Evolutionary conservation across 2,329 filamentous ascomycete species (phyloP), one percentile per base, ranked within the genome.

Genomic region (Ampelomyces quisqualis): DNA sequence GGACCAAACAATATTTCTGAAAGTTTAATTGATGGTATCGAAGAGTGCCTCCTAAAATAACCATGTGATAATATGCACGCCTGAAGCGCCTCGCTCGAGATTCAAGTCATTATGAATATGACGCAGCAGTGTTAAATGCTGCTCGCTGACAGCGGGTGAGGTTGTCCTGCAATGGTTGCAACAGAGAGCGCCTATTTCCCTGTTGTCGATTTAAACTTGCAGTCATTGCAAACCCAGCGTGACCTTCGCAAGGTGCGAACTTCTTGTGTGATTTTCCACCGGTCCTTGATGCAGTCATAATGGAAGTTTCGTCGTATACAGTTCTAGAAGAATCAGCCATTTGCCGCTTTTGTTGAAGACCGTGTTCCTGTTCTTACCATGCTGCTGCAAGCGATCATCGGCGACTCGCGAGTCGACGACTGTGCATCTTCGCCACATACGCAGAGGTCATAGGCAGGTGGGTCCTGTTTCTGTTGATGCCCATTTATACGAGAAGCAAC

Each of bases 251-350:
- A 20, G 18, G 29, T 18, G 1, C 38, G 34, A 15, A 15, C 9
- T 2, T 11, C 21, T 8, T 13, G 21, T 10, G 30, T 10, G 21
- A 34, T 7, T 19, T 29, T 29, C 45, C 43, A 51, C 15, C 39
- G 27, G 1, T 48, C 17, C 28, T 37, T 28, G 9, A 55, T 40
- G 30, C 58, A 62, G 7, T 49, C 34, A 4, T 53, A 27, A 17
- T 62, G 58, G 34, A 57, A 62, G 7, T 39, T 34, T 11, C 45
- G 42, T 6, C 57, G 55, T 19, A 55, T 38, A 23, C 58, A 62
- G 23, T 51, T 40, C 57, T 62, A 11, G 21, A 1, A 9, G 3
- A 19, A 23, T 46, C 29, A 39, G 32, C 20, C 11, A 8, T 13
- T 18, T 18, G 22, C 10, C 15, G 15, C 14, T n/a, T 21, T 11